phyloP scores from a whole-genome alignment of 306 rosid species.

The Sophora flavescens region DNA sequence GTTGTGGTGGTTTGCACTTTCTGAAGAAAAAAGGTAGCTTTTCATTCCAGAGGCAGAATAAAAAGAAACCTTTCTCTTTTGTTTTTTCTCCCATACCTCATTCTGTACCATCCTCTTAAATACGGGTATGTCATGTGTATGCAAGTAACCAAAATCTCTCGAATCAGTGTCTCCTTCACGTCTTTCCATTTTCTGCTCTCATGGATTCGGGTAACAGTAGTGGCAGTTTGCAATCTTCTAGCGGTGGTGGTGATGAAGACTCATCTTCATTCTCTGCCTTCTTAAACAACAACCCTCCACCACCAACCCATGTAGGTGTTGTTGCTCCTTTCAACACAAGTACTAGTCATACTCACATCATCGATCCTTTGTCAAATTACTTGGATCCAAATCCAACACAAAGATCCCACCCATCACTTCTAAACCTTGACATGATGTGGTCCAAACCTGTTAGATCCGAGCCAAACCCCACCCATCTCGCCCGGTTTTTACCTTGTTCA shows the following conservation, averaged over 20 bases:
- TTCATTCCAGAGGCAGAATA: conserved; percentile 48
- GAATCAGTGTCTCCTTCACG: conserved; percentile 40
- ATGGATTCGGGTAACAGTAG: conserved; percentile 92
- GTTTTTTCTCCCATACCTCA: conserved; percentile 39
- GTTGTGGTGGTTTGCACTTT: conserved; percentile 42
- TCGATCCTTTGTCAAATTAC: conserved; percentile 65
- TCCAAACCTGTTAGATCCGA: conserved; percentile 63
- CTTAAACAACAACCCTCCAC: conserved; percentile 41
- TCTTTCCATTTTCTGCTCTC: conserved; percentile 45
- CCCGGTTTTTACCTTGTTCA: conserved; percentile 42
- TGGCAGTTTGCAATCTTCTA: conserved; percentile 80
- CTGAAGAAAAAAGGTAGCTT: conserved; percentile 38
- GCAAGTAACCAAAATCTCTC: conserved; percentile 48
- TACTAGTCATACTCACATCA: conserved; percentile 43
- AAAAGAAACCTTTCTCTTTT: conserved; percentile 7
- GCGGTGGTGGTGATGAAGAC: conserved; percentile 89
- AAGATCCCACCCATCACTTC: conserved; percentile 11
- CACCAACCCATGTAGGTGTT: neutral
- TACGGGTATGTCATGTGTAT: conserved; percentile 38
- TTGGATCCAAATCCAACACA: conserved; percentile 54
- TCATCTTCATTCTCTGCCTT: conserved; percentile 63
- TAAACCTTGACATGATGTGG: conserved; percentile 63
- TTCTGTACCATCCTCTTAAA: conserved; percentile 44
- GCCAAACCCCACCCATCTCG: conserved; percentile 54
- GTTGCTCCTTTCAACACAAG: conserved; percentile 42